Conservation (phyloP, 371 early-diverging fungal genomes). For the Mucor ambiguus region DNA sequence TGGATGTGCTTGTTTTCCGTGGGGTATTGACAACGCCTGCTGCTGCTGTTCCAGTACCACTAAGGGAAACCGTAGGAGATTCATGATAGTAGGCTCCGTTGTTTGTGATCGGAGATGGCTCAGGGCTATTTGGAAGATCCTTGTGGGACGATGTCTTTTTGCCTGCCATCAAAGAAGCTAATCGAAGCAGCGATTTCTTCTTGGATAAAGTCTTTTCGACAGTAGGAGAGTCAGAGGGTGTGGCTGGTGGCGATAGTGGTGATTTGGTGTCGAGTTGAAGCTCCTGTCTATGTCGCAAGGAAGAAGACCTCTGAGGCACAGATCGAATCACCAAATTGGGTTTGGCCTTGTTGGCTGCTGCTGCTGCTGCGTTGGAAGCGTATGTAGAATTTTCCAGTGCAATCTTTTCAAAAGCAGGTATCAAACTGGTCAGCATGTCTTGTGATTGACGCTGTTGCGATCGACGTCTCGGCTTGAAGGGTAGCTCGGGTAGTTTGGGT, state of each 20-base stretch:
- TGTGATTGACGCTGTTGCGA: slow-evolving; percentile 23
- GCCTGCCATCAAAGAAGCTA: slow-evolving; percentile 30
- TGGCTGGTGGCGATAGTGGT: slow-evolving; percentile 10
- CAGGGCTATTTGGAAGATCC: slow-evolving; percentile 11
- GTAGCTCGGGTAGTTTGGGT: slow-evolving; percentile 44
- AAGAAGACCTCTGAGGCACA: slow-evolving; percentile 33
- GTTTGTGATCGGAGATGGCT: slow-evolving; percentile 7
- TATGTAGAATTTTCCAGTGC: slow-evolving; percentile 20
- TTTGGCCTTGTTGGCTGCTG: not conserved
- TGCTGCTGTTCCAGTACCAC: not conserved
- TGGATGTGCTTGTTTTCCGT: slow-evolving; percentile 37
- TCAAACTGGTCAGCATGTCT: slow-evolving; percentile 23
- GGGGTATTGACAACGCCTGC: not conserved
- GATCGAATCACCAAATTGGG: slow-evolving; percentile 29
- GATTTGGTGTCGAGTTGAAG: not conserved
- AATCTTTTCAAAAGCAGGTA: slow-evolving; percentile 33
- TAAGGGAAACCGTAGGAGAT: not conserved
- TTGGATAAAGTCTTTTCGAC: slow-evolving; percentile 2
- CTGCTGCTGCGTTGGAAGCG: not conserved
- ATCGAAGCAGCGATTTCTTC: slow-evolving; percentile 19
- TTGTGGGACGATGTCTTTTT: slow-evolving; percentile 6
- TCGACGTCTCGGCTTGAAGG: slow-evolving; percentile 21
- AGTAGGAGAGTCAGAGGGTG: slow-evolving; percentile 11
- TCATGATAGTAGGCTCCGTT: not conserved
- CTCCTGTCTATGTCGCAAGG: slow-evolving; percentile 23